Evolutionary conservation across 495 filamentous ascomycete species (phyloP).

Genomic region (Penicillium fimorum): DNA sequence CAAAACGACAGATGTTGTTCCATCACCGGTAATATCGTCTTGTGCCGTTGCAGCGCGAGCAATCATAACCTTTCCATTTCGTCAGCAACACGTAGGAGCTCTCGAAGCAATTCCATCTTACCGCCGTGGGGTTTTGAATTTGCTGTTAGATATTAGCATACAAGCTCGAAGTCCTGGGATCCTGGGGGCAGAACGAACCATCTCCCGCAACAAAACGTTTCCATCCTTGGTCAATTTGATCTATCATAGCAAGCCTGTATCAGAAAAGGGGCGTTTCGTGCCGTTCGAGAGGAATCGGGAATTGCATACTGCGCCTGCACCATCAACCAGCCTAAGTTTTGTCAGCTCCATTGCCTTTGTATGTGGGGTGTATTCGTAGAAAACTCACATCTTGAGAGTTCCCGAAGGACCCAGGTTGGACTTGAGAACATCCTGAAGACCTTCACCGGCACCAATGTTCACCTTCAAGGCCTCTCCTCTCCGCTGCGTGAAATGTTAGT

Average conservation of each 20-base stretch:
- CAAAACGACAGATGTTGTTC: constrained; percentile 94
- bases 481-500: constrained; percentile 61
- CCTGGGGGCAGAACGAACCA: constrained; percentile 58
- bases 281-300: constrained; percentile 14
- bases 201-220: constrained; percentile 91
- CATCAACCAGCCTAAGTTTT: constrained; percentile 80
- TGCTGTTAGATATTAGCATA: constrained; percentile 50
- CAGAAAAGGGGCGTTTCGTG: constrained; percentile 11
- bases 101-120: constrained; percentile 38
- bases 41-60: constrained; percentile 95
- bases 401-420: constrained; percentile 92
- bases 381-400: constrained; percentile 88
- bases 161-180: constrained; percentile 2
- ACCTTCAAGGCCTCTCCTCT: constrained; percentile 92
- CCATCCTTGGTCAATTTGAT: constrained; percentile 99
- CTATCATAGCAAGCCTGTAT: constrained; percentile 41
- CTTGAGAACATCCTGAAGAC: constrained; percentile 91
- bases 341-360: constrained; percentile 28
- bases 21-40: constrained; percentile 97
- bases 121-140: constrained; percentile 87
- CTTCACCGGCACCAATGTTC: constrained; percentile 96
- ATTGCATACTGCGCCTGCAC: constrained; percentile 77
- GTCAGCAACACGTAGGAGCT: constrained; percentile 26
- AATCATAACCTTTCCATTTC: constrained; percentile 77
- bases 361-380: not conserved